A percentile compares a stretch with the other conserved stretches of the same genome.
These are phyloP conservation scores for Krasilnikovozyma curviuscula DNA, from an alignment of 768 basidiomycete species.

Conservation along the genomic window DNA sequence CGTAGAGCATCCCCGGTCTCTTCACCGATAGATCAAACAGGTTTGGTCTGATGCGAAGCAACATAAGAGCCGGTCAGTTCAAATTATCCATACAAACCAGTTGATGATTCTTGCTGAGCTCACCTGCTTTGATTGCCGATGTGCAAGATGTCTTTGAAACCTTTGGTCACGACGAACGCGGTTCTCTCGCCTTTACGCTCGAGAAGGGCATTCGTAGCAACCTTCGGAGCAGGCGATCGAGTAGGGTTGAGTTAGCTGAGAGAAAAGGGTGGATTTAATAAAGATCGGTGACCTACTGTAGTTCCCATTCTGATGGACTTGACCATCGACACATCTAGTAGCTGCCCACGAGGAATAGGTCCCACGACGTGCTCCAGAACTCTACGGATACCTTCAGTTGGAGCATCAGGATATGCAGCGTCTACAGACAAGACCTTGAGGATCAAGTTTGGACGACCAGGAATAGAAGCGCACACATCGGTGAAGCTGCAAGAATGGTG, in stretches of 20 bases:
- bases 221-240: no score
- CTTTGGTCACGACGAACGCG: slow-evolving; percentile 73
- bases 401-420: slow-evolving; percentile 67
- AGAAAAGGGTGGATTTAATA: no score
- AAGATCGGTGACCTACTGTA: no score
- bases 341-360: slow-evolving; percentile 43
- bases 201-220: slow-evolving; percentile 85
- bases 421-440: slow-evolving; percentile 86
- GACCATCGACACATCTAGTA: slow-evolving; percentile 35
- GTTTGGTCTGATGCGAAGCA: no score
- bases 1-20: slow-evolving; percentile 43
- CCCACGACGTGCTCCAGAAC: slow-evolving; percentile 62
- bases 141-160: slow-evolving; percentile 73
- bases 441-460: slow-evolving; percentile 44
- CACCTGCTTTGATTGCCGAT: slow-evolving; percentile 41
- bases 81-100: no score
- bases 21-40: slow-evolving; percentile 87
- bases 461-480: slow-evolving; percentile 51
- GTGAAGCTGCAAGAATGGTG: slow-evolving; percentile 71
- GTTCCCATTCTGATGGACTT: slow-evolving; percentile 84
- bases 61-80: no score
- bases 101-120: background rate
- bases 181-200: slow-evolving; percentile 88
- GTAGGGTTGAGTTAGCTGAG: no score
- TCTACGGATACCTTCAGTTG: slow-evolving; percentile 79